phyloP scores from a whole-genome alignment of 2,329 filamentous ascomycete genomes.

The Tolypocladium guangdongense region DNA sequence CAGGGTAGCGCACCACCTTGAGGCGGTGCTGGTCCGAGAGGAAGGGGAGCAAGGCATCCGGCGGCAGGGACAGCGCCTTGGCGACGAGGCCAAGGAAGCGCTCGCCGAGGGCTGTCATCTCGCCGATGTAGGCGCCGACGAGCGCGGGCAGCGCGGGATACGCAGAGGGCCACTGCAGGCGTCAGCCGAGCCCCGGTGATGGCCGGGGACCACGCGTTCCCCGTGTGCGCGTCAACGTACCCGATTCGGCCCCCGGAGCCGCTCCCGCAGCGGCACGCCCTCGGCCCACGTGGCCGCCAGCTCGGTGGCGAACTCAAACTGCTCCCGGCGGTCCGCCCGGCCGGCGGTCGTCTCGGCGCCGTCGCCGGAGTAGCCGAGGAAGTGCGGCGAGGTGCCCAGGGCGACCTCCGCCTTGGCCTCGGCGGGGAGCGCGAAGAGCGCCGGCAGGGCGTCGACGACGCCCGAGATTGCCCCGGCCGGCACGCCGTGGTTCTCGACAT shows the following conservation, averaged over 20 bases:
- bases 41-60: slow-evolving; percentile 36
- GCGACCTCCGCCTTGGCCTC: slow-evolving; percentile 28
- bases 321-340: slow-evolving; percentile 39
- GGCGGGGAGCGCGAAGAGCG: not conserved
- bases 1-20: not conserved
- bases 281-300: slow-evolving; percentile 24
- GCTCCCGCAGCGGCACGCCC: slow-evolving; percentile 26
- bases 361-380: slow-evolving; percentile 46
- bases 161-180: not conserved
- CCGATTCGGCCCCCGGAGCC: slow-evolving; percentile 37
- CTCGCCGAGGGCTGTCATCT: slow-evolving; percentile 38
- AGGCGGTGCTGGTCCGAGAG: not conserved
- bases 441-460: slow-evolving; percentile 24
- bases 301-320: slow-evolving; percentile 50
- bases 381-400: slow-evolving; percentile 44
- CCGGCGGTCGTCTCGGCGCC: slow-evolving; percentile 47
- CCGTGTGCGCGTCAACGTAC: slow-evolving; percentile 14
- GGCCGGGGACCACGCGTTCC: too few relatives aligned
- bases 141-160: not conserved
- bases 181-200: not conserved
- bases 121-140: slow-evolving; percentile 34
- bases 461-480: slow-evolving; percentile 19
- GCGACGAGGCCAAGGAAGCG: slow-evolving; percentile 46
- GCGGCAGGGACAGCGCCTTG: slow-evolving; percentile 38
- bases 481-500: slow-evolving; percentile 39